Base-by-base conservation (phyloP, 75 land plant species). In the Sequoiadendron giganteum region DNA sequence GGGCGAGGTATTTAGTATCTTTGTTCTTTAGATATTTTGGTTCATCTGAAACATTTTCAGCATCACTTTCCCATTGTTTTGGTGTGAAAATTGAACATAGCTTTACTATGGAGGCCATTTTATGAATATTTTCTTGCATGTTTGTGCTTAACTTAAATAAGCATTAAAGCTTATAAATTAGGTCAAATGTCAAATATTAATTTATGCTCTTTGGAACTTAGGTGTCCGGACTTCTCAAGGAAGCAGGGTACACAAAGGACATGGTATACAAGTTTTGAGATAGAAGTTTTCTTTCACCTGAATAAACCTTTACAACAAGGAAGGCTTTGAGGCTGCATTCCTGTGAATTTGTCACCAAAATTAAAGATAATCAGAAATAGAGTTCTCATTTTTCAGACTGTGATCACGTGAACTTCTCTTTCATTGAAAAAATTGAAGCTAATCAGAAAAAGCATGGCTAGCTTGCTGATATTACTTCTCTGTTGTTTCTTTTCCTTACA, bases 181-280 rank as follows among this genome's bases (percentile, higher is more conserved):
- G 32, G 14, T 18, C 21, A 75, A n/a, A 73, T 21, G 5, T 34
- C 32, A 86, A n/a, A 73, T 28, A 25, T 19, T 42, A 65, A 86
- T 58, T 58, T 16, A 18, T 86, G 54, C 7, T 48, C 38, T 87
- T 10, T 90, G 89, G 25, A 65, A 70, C 55, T 72, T 92, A 94
- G 96, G 88, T 95, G 7, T 68, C 90, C 2, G 97, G 97, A 80
- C 86, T 95, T 75, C 95, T 95, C 85, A 95, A 91, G 87, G 93
- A 94, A 38, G 86, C 90, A n/a, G 97, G 96, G 38, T 95, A 95
- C 87, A 89, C 92, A 8, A 88, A 91, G 82, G 94, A 93, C 32
- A 95, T 93, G 94, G 97, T 95, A 40, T 95, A 91, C 93, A 95
- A 95, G 87, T 95, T 95, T 75, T 95, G 88, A 94, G 6, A 39